Evolutionary conservation across 768 basidiomycete species (phyloP).

Genomic region (Leccinum ochraceum): DNA sequence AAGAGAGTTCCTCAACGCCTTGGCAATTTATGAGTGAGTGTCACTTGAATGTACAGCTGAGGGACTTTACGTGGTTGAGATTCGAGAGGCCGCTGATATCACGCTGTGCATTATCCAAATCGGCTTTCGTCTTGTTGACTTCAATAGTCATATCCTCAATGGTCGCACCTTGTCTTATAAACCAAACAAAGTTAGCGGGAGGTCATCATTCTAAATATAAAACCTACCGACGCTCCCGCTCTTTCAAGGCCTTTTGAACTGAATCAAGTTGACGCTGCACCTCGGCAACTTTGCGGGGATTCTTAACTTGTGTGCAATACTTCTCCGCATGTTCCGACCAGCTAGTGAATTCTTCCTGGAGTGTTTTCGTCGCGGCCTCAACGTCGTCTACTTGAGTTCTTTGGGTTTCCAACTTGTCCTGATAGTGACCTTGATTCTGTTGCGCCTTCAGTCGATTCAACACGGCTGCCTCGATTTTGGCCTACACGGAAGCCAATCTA

Average conservation of each 20-base stretch:
- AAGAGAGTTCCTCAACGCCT: conserved; percentile 73
- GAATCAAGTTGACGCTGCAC: conserved; percentile 65
- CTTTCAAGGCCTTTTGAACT: conserved; percentile 61
- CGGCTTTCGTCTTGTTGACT: conserved; percentile 62
- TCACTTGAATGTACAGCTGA: neutral
- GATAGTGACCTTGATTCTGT: conserved; percentile 46
- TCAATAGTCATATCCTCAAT: conserved; percentile 77
- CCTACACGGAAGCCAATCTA: conserved; percentile 36
- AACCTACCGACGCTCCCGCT: conserved; percentile 62
- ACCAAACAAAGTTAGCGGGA: conserved; percentile 5
- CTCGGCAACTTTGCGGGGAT: conserved; percentile 55
- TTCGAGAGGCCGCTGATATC: conserved; percentile 63
- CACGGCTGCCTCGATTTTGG: conserved; percentile 49
- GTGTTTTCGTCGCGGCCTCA: conserved; percentile 46
- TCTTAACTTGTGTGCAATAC: conserved; percentile 58
- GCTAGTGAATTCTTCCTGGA: conserved; percentile 63
- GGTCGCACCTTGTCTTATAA: conserved; percentile 65
- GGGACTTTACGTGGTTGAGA: conserved; percentile 61
- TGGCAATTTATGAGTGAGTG: conserved; percentile 12
- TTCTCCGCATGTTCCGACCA: conserved; percentile 67
- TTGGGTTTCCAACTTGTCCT: conserved; percentile 54
- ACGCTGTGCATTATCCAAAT: conserved; percentile 56
- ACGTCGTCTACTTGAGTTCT: conserved; percentile 43
- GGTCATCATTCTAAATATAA: neutral
- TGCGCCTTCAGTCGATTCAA: conserved; percentile 52